A percentile compares a stretch with the other conserved stretches of the same genome.
Evolutionary conservation across 2,329 filamentous ascomycete genomes (phyloP).

Genomic region (Ophiostoma montium): DNA sequence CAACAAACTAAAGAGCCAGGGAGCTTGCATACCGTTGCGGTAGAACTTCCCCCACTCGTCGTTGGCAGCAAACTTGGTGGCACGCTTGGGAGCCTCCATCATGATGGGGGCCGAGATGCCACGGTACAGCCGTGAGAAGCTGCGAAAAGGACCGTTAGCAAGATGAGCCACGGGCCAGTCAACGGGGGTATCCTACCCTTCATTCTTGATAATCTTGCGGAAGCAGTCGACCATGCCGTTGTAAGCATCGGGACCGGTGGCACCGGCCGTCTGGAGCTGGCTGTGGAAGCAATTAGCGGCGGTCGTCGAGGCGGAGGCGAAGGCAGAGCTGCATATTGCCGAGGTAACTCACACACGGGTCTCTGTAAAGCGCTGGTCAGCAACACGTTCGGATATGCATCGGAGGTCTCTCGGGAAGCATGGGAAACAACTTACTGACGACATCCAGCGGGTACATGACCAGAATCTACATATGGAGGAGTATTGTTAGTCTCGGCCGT

Average conservation of each 20-base stretch:
- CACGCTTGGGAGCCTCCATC: slow-evolving; percentile 59
- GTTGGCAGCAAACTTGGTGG: slow-evolving; percentile 95
- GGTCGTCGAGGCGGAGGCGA: background rate
- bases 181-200: slow-evolving; percentile 52
- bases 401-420: background rate
- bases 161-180: background rate
- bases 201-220: slow-evolving; percentile 87
- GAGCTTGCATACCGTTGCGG: slow-evolving; percentile 37
- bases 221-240: slow-evolving; percentile 98
- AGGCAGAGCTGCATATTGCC: slow-evolving; percentile 1
- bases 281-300: slow-evolving; percentile 28
- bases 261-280: slow-evolving; percentile 70
- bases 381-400: background rate
- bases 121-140: slow-evolving; percentile 81
- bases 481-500: slow-evolving; percentile 4
- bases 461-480: slow-evolving; percentile 48
- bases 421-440: slow-evolving; percentile 68
- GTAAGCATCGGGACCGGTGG: slow-evolving; percentile 67
- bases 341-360: slow-evolving; percentile 12
- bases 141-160: slow-evolving; percentile 22
- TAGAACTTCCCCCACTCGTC: slow-evolving; percentile 97
- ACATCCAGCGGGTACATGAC: slow-evolving; percentile 98
- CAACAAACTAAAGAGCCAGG: no score
- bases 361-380: slow-evolving; percentile 7
- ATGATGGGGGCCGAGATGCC: slow-evolving; percentile 92